Evolutionary conservation across 805 yeast species (phyloP), one percentile per base, ranked within the genome.

Genomic region (Zygoascus tannicola): DNA sequence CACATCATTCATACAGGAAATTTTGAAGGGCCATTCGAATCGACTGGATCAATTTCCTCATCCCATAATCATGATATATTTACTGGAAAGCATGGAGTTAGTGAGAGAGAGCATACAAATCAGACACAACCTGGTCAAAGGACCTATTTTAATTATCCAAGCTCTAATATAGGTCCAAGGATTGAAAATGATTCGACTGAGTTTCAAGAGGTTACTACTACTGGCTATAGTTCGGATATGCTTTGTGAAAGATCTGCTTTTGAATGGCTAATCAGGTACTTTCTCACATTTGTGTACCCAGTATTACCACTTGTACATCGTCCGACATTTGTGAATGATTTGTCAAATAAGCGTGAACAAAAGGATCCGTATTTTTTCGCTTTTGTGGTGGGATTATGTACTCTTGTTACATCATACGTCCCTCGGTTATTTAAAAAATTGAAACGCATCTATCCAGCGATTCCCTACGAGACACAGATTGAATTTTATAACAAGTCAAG

Each of bases 221-320:
- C n/a, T 4, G 41, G 5, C 12, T 22, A 18, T 8, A 16, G 4
- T 18, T 26, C 41, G 5, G 46, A 44, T 33, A 20, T 44, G 19
- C 37, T 44, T 14, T 44, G 46, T 22, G 32, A 43, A 3, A 32
- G 41, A 22, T 18, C 35, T 14, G 33, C 39, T 5, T 39, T 44
- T 14, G 36, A 44, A 34, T 34, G 19, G 8, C 19, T 44, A 19
- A 39, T 44, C 16, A 44, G 28, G 33, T 34, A 22, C 8, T 44
- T 22, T 32, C 46, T 44, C 23, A 44, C 38, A 18, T 23, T 22
- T 10, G 14, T 44, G 18, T 47, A 48, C 38, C 48, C 49, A 10
- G 37, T 48, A 26, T 33, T 46, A 12, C 51, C 51, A 10, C 12
- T 48, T 5, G 43, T 48, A 8, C 51, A 48, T 36, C 37, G 48